Base-by-base conservation (phyloP, 2,329 filamentous ascomycete genomes). In the Penicillium sp. region DNA sequence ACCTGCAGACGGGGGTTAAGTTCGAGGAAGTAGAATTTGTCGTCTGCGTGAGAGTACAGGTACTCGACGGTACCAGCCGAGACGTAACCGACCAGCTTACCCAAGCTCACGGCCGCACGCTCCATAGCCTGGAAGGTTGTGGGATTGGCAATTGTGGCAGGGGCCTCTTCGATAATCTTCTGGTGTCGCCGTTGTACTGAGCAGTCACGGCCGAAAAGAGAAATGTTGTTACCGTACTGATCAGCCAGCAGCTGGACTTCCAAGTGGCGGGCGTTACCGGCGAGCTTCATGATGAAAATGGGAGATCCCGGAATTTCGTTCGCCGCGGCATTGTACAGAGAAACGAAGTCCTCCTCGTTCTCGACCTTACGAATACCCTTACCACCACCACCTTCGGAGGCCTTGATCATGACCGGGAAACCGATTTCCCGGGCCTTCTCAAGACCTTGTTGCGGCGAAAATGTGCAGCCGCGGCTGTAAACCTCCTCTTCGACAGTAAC, bases 261-360 rank as follows among this genome's bases (percentile, higher is more conserved):
- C 82, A 99, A 84, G 86, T 99, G 95, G 70, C 95, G 86, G 46
- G 95, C 95, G 76, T 96, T 97, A 70, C 94, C 95, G 54, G 95
- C 95, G 66, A 99, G 85, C 88, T 99, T 97, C 95, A 99, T 99
- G 83, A 99, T 96, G 86, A 99, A 99, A 81, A 99, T 99, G 70
- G 96, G 95, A 31, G 95, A 99, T 52, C 96, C 96, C 11, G 95
- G 96, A 69, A 99, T 98, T 80, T 99, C 96, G 78, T 90, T 96
- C 5, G 95, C 93, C 23, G 96, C 95, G 50, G 94, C 95, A 80
- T 96, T 95, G 86, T 98, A 99, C 50, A 98, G 84, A 70, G 85
- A 84, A 75, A 90, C 85, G 73, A 99, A 99, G 66, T 91, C 89
- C 47, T 94, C 90, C 77, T 97, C 93, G 64, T 84, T 84, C 65